phyloP scores from a whole-genome alignment of 2,329 filamentous ascomycete species.

The Ophiocordyceps robertsii region DNA sequence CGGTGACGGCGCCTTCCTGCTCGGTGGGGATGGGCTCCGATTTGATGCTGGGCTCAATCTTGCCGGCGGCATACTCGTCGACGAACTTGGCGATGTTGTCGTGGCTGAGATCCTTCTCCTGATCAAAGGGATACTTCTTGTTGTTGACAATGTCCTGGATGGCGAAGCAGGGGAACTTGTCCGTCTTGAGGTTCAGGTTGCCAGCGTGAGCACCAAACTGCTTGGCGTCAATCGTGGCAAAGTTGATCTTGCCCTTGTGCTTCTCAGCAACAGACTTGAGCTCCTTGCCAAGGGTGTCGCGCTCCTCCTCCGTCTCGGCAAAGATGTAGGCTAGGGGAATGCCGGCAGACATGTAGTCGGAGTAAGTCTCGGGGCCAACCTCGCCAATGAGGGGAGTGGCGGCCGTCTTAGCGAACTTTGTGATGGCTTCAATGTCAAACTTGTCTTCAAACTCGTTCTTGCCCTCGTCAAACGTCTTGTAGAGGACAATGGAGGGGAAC shows the following conservation, averaged over 20 bases:
- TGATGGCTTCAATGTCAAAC: conserved; percentile 70
- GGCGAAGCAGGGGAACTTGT: conserved; percentile 93
- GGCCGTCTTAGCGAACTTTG: conserved; percentile 69
- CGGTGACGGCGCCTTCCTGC: conserved; percentile 76
- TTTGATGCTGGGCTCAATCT: conserved; percentile 94
- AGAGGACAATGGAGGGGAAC: conserved; percentile 77
- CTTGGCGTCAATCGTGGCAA: conserved; percentile 93
- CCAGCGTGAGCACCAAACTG: conserved; percentile 85
- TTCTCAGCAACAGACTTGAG: conserved; percentile 82
- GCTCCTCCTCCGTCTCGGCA: conserved; percentile 82
- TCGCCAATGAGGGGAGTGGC: conserved; percentile 88
- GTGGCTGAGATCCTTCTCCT: conserved; percentile 63
- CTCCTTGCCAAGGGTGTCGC: conserved; percentile 58
- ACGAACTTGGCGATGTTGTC: conserved; percentile 68
- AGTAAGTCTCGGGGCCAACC: conserved; percentile 93
- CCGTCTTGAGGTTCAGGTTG: conserved; percentile 93
- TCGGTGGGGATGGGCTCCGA: conserved; percentile 92
- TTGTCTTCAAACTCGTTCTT: conserved; percentile 70
- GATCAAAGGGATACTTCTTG: conserved; percentile 91
- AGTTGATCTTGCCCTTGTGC: conserved; percentile 90
- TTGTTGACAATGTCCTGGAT: conserved; percentile 95
- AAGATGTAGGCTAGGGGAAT: conserved; percentile 97
- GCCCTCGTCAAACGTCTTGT: conserved; percentile 97
- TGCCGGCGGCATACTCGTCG: conserved; percentile 71
- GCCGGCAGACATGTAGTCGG: conserved; percentile 83